Percentiles rank a stretch among this genome's conserved stretches.
phyloP scores from a whole-genome alignment of 208 protist genomes.

The Trypanosoma mega region DNA sequence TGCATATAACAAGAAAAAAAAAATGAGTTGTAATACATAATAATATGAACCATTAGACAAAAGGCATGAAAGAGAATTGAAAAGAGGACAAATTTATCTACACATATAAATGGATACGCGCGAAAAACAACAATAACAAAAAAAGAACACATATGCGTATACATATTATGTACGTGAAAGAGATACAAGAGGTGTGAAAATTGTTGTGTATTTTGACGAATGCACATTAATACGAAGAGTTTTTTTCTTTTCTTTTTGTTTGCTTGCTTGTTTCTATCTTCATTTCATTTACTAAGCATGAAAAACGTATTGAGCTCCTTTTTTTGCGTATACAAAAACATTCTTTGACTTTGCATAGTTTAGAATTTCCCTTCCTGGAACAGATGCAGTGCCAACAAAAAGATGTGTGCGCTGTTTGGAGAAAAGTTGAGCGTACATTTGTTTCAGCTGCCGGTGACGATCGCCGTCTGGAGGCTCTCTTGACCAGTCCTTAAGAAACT shows the following conservation, averaged over 20 bases:
- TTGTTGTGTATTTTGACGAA: too few species aligned
- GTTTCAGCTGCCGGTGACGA: conserved; percentile 71
- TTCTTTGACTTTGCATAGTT: conserved; percentile 80
- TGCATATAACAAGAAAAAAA: conserved; percentile 10
- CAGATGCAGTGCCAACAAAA: conserved; percentile 71
- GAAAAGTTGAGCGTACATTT: conserved; percentile 55
- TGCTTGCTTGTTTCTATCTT: neutral
- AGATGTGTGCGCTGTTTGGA: conserved; percentile 55
- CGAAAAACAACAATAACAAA: conserved; percentile 1
- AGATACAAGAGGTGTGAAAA: too few species aligned
- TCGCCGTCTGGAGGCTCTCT: conserved; percentile 69
- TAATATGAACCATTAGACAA: too few species aligned
- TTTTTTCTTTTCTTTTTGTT: conserved; percentile 4
- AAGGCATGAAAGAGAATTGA: too few species aligned
- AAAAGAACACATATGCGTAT: conserved; percentile 11
- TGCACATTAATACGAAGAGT: too few species aligned
- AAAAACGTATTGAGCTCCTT: conserved; percentile 65
- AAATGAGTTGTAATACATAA: too few species aligned
- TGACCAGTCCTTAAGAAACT: conserved; percentile 70
- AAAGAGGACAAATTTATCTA: too few species aligned
- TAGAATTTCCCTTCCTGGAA: conserved; percentile 67
- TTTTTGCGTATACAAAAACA: conserved; percentile 83
- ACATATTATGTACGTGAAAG: too few species aligned
- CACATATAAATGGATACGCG: too few species aligned
- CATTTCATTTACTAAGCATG: conserved; percentile 33